phyloP scores from a whole-genome alignment of 805 yeast genomes.

The Candida nitratophila region DNA sequence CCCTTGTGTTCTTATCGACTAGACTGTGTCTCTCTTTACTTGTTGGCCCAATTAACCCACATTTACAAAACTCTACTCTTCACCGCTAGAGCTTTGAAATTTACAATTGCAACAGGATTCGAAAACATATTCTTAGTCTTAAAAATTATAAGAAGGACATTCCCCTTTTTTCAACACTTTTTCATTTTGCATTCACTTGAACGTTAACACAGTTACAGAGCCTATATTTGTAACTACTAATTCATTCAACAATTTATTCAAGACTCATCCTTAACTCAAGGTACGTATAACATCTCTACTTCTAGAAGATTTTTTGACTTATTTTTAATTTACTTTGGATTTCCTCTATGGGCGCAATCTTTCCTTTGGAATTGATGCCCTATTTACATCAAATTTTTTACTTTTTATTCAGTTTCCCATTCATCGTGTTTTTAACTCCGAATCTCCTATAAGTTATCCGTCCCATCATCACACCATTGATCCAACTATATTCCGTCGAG shows the following conservation, averaged over 20 bases:
- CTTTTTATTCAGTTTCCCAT: no score
- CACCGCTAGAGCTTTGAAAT: background rate
- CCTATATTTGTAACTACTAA: background rate
- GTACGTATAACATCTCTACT: background rate
- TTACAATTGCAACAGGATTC: background rate
- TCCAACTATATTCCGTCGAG: no score
- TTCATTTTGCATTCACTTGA: no score
- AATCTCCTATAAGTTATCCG: no score
- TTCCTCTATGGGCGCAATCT: background rate
- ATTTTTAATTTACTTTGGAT: no score
- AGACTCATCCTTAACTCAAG: background rate
- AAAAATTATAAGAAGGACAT: background rate
- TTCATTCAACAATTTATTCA: background rate
- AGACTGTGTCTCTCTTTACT: background rate
- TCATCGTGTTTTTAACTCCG: no score
- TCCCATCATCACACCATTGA: no score
- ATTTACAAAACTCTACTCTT: background rate
- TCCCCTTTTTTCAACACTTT: no score
- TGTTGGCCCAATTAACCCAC: background rate
- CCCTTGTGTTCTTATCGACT: conserved; percentile 1
- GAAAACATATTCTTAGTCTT: background rate
- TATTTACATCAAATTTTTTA: no score
- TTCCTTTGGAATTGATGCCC: no score
- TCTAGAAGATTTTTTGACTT: background rate
- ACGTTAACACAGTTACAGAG: background rate